Percentiles rank a stretch among this genome's conserved stretches.
Conservation (phyloP, 768 basidiomycete genomes). For the Russula ochroleuca region DNA sequence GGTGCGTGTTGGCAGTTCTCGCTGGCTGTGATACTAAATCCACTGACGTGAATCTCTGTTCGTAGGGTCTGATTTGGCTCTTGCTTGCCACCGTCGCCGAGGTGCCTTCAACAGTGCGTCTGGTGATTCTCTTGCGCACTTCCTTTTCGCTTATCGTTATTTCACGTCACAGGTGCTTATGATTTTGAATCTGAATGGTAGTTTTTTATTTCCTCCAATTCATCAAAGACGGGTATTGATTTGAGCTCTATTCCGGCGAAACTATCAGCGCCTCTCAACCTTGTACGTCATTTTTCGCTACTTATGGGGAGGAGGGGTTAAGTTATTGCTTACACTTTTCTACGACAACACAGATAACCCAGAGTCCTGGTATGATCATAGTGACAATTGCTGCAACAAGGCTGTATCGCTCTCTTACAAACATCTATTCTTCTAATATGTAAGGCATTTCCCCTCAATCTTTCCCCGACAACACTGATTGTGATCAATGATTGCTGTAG, state of each 20-base stretch:
- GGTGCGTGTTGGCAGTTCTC: not conserved
- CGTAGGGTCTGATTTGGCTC: constrained; percentile 5
- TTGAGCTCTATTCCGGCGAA: too few species aligned
- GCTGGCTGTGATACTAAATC: not conserved
- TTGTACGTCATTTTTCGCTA: not conserved
- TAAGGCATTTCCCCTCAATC: not conserved
- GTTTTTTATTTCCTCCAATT: not conserved
- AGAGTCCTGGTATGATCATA: not conserved
- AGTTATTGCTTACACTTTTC: not conserved
- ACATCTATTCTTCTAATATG: not conserved
- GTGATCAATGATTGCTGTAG: not conserved
- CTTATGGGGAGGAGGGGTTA: not conserved
- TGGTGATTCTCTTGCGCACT: too few species aligned
- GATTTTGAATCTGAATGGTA: constrained; percentile 12
- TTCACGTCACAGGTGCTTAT: constrained; percentile 4
- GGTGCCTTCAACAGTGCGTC: not conserved
- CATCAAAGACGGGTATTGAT: not conserved
- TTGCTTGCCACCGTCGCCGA: not conserved
- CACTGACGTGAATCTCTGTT: not conserved
- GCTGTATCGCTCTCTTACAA: not conserved
- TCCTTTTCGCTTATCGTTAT: not conserved
- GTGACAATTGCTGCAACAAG: not conserved
- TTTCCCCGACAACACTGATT: not conserved
- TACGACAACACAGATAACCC: not conserved
- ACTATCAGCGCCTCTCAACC: not conserved